These are phyloP conservation scores for Lyophyllum atratum DNA, from an alignment of 768 basidiomycete species.

Conservation along the genomic window DNA sequence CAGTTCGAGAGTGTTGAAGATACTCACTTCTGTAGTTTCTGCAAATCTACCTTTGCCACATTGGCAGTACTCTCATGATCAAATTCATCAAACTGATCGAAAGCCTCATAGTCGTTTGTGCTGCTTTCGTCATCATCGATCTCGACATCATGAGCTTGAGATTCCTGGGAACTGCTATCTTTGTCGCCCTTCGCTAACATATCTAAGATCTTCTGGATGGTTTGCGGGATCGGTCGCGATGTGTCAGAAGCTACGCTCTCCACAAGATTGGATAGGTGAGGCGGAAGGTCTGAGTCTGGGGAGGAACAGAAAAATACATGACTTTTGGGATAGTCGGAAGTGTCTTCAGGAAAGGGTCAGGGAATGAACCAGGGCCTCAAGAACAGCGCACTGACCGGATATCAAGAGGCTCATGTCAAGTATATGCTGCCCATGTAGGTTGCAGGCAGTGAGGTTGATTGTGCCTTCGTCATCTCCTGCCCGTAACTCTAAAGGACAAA, in stretches of 20 bases:
- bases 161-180: background rate
- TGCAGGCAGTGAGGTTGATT: conserved; percentile 49
- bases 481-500: conserved; percentile 39
- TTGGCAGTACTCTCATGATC: conserved; percentile 7
- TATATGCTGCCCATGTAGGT: conserved; percentile 34
- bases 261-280: conserved; percentile 41
- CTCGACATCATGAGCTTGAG: conserved; percentile 22
- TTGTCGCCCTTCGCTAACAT: conserved; percentile 23
- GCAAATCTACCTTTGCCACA: conserved; percentile 24
- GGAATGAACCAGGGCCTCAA: background rate
- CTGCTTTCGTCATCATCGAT: conserved; percentile 39
- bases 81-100: conserved; percentile 29
- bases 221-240: conserved; percentile 45
- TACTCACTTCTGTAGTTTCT: conserved; percentile 32
- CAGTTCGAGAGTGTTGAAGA: conserved; percentile 1
- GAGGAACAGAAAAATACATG: conserved; percentile 62
- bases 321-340: conserved; percentile 64
- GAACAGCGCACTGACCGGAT: conserved; percentile 39
- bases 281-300: conserved; percentile 43
- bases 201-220: conserved; percentile 44
- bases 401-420: conserved; percentile 46
- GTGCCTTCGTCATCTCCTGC: conserved; percentile 66
- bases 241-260: conserved; percentile 44
- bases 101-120: conserved; percentile 39
- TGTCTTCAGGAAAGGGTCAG: conserved; percentile 38